Percentiles rank a stretch among this genome's conserved stretches.
Conservation (phyloP, 306 rosid species). For the Vachellia collinsii region DNA sequence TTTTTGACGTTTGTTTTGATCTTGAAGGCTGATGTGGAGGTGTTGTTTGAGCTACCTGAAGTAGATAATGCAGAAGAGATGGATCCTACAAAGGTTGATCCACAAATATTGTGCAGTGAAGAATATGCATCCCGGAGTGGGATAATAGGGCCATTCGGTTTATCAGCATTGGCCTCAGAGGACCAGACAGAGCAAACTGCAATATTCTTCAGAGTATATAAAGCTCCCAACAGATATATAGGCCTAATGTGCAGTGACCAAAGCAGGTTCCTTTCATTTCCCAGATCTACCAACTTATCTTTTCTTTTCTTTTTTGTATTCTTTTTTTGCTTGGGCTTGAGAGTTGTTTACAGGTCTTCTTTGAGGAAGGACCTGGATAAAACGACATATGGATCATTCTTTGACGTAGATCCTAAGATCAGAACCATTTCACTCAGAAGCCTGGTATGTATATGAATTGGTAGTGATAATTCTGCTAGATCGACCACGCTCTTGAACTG, state of each 20-base stretch:
- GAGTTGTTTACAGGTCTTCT: constrained; percentile 57
- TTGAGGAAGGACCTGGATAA: constrained; percentile 52
- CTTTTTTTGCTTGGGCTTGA: neutral
- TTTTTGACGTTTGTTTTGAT: neutral
- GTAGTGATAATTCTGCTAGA: neutral
- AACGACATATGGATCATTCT: constrained; percentile 59
- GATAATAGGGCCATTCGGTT: constrained; percentile 64
- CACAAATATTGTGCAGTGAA: constrained; percentile 53
- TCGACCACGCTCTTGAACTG: neutral
- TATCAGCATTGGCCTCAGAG: constrained; percentile 61
- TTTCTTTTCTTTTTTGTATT: neutral
- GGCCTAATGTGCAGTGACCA: constrained; percentile 80
- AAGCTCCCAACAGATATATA: constrained; percentile 42
- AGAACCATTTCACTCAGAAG: constrained; percentile 62
- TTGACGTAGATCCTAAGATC: constrained; percentile 46
- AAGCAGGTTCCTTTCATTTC: constrained; percentile 52
- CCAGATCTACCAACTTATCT: neutral
- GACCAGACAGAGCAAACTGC: constrained; percentile 60
- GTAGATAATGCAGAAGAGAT: constrained; percentile 46
- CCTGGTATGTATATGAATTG: constrained; percentile 50
- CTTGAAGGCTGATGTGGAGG: constrained; percentile 63
- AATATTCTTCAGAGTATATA: constrained; percentile 53
- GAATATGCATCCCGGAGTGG: constrained; percentile 45
- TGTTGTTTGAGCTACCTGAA: constrained; percentile 49
- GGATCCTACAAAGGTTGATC: constrained; percentile 48